phyloP scores from a whole-genome alignment of 106 monocot genomes.

The Dendrobium nobile region DNA sequence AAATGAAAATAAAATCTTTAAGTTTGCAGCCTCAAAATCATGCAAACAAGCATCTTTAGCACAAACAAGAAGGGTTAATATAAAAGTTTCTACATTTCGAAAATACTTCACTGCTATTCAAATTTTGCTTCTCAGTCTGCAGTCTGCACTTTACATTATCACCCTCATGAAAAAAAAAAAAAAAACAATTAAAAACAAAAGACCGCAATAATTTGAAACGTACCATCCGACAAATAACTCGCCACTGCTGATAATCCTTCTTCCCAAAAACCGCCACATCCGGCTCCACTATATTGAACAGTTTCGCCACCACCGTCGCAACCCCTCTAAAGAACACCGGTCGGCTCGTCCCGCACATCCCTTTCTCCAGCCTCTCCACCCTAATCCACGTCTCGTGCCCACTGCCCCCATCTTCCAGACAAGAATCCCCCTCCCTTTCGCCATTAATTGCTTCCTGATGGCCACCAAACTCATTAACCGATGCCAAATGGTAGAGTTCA shows the following conservation, averaged over 20 bases:
- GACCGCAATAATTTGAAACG: not conserved
- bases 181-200: not conserved
- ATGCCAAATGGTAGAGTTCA: constrained; percentile 49
- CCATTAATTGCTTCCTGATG: constrained; percentile 6
- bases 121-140: too few relatives aligned
- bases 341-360: constrained; percentile 75
- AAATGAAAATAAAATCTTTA: too few relatives aligned
- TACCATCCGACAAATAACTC: constrained; percentile 82
- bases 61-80: too few relatives aligned
- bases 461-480: too few relatives aligned
- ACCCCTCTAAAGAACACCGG: constrained; percentile 90
- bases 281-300: constrained; percentile 91
- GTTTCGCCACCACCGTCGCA: constrained; percentile 76
- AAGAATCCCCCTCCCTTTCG: constrained; percentile 16
- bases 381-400: constrained; percentile 86
- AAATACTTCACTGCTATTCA: too few relatives aligned
- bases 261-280: constrained; percentile 93
- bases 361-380: constrained; percentile 85
- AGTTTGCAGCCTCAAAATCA: too few relatives aligned
- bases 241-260: constrained; percentile 99
- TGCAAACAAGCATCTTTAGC: too few relatives aligned
- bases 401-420: constrained; percentile 22
- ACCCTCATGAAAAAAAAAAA: too few relatives aligned
- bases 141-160: too few relatives aligned
- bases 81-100: too few relatives aligned